Conservation (phyloP, 805 yeast species). For the Sugiyamaella smithiae region DNA sequence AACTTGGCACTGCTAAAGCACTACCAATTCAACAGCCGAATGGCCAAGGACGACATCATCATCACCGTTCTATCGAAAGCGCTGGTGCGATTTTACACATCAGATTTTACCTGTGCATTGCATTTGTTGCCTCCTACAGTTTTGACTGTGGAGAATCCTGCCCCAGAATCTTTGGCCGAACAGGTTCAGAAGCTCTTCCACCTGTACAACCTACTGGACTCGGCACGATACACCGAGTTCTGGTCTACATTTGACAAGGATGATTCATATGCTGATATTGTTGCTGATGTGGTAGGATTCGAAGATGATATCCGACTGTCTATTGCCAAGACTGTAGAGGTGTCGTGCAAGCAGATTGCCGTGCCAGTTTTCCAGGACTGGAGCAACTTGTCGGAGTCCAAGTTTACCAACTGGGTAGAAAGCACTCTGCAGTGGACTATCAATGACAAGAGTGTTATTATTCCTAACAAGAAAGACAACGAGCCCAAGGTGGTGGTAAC, state of each 20-base stretch:
- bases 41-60: constrained; percentile 39
- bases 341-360: constrained; percentile 29
- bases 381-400: constrained; percentile 29
- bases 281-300: constrained; percentile 35
- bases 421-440: constrained; percentile 30
- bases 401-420: constrained; percentile 30
- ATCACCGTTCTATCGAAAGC: constrained; percentile 42
- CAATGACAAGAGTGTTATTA: constrained; percentile 25
- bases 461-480: constrained; percentile 30
- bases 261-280: constrained; percentile 34
- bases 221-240: constrained; percentile 33
- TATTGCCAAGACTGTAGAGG: constrained; percentile 31
- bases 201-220: constrained; percentile 31
- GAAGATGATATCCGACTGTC: constrained; percentile 33
- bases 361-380: constrained; percentile 30
- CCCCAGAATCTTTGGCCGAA: constrained; percentile 27
- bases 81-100: constrained; percentile 39
- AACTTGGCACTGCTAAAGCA: constrained; percentile 48
- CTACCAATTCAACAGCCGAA: constrained; percentile 38
- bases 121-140: constrained; percentile 46
- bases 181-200: constrained; percentile 30
- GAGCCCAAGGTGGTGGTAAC: constrained; percentile 31
- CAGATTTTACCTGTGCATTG: constrained; percentile 44
- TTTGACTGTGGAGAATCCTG: constrained; percentile 25
- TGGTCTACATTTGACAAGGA: constrained; percentile 33